Evolutionary conservation across 805 yeast species (phyloP).

Genomic region (Cyberlindnera americana): DNA sequence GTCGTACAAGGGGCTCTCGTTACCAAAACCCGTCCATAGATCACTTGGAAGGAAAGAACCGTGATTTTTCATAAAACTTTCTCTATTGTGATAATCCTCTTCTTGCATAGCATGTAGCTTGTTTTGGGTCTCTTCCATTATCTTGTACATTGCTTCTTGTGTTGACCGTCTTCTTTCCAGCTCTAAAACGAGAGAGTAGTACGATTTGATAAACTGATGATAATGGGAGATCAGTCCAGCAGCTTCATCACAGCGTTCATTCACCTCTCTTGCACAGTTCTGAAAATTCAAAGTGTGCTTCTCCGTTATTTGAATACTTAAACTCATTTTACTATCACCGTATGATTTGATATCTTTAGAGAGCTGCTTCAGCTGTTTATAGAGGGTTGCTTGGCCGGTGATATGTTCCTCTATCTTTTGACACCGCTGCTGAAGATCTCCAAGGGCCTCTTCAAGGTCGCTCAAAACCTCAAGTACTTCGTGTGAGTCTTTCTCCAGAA

Average conservation of each 20-base stretch:
- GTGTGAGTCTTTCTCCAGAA: conserved; percentile 47
- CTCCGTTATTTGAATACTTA: conserved; percentile 13
- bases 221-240: conserved; percentile 46
- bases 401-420: conserved; percentile 22
- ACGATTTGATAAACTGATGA: conserved; percentile 47
- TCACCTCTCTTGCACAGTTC: conserved; percentile 10
- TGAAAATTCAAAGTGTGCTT: conserved; percentile 13
- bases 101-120: conserved; percentile 37
- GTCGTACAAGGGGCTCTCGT: conserved; percentile 21
- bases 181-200: conserved; percentile 49
- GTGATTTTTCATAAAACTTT: conserved; percentile 41
- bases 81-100: conserved; percentile 43
- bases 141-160: conserved; percentile 36
- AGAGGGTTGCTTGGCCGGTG: conserved; percentile 6
- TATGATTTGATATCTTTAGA: conserved; percentile 21
- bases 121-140: conserved; percentile 40
- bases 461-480: conserved; percentile 57
- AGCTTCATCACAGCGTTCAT: conserved; percentile 18
- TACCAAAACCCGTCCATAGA: conserved; percentile 44
- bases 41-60: conserved; percentile 56
- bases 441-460: conserved; percentile 39
- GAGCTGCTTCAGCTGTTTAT: conserved; percentile 23
- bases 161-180: conserved; percentile 45
- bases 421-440: conserved; percentile 27
- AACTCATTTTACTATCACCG: conserved; percentile 20